Conservation (phyloP, 1,284 basidiomycete species). For the Puccinia brachypodii region DNA sequence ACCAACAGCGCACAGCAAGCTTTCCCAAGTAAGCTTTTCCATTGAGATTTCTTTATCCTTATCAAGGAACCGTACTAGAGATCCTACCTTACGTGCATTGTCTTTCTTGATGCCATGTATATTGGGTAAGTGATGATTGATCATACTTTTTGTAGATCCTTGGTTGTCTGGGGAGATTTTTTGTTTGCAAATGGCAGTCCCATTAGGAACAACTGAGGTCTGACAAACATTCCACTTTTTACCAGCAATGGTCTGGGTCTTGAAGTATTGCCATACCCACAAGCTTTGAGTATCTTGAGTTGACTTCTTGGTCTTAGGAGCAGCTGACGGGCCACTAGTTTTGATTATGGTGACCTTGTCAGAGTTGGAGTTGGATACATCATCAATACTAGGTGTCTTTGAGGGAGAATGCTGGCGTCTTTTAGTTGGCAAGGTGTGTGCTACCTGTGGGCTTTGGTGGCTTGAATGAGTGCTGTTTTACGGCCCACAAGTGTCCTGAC, state of each 20-base stretch:
- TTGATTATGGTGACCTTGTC: background rate
- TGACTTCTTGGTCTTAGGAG: background rate
- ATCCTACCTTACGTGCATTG: background rate
- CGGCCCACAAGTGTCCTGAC: background rate
- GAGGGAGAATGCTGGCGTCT: background rate
- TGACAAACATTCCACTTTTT: background rate
- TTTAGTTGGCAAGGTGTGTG: background rate
- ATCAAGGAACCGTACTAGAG: background rate
- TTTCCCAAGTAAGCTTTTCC: background rate
- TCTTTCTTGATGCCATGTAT: constrained; percentile 7
- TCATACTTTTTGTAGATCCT: constrained; percentile 19
- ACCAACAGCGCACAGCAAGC: constrained; percentile 3
- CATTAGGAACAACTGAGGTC: background rate
- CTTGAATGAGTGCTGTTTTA: background rate
- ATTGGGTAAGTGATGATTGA: background rate
- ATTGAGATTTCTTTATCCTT: background rate
- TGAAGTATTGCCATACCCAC: constrained; percentile 2
- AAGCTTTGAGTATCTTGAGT: background rate
- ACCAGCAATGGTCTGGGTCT: background rate
- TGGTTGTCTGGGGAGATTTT: background rate
- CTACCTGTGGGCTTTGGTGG: background rate
- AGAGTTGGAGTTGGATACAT: background rate
- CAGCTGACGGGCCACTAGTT: background rate
- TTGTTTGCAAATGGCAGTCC: background rate
- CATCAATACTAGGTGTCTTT: background rate